These are phyloP conservation scores for Vachellia collinsii DNA, from an alignment of 306 rosid genomes.

Conservation along the genomic window DNA sequence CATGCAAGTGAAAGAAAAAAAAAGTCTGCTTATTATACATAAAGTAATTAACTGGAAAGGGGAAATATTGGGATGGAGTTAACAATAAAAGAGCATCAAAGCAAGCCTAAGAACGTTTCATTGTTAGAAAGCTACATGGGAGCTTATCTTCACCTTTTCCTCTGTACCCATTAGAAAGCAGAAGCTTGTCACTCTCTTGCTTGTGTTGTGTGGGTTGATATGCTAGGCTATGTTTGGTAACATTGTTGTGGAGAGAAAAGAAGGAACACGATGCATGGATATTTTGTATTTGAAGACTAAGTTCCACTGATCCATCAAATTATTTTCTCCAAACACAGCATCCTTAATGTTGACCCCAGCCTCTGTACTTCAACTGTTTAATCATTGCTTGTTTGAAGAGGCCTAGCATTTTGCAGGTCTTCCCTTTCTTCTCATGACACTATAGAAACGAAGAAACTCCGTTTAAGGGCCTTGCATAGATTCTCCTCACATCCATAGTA, in stretches of 20 bases:
- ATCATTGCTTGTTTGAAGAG: background rate
- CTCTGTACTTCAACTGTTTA: too few species aligned
- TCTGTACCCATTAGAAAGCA: background rate
- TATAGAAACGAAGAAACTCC: too few species aligned
- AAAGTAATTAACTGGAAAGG: too few species aligned
- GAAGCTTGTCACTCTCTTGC: background rate
- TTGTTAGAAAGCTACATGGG: background rate
- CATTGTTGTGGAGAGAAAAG: background rate
- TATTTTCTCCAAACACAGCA: background rate
- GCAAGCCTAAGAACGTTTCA: background rate
- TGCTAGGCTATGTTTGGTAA: background rate
- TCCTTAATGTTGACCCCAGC: background rate
- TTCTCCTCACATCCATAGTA: background rate
- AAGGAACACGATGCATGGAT: background rate
- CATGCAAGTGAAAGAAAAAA: background rate
- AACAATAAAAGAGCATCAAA: background rate
- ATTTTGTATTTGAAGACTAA: background rate
- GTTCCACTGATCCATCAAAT: background rate
- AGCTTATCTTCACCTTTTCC: background rate
- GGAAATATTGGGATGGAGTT: too few species aligned
- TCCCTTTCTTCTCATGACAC: too few species aligned
- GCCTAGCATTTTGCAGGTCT: background rate
- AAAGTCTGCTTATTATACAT: background rate
- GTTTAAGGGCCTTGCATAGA: background rate
- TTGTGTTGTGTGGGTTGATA: background rate